Base-by-base conservation (phyloP, 805 yeast genomes). In the Gaillardinia entomophila region DNA sequence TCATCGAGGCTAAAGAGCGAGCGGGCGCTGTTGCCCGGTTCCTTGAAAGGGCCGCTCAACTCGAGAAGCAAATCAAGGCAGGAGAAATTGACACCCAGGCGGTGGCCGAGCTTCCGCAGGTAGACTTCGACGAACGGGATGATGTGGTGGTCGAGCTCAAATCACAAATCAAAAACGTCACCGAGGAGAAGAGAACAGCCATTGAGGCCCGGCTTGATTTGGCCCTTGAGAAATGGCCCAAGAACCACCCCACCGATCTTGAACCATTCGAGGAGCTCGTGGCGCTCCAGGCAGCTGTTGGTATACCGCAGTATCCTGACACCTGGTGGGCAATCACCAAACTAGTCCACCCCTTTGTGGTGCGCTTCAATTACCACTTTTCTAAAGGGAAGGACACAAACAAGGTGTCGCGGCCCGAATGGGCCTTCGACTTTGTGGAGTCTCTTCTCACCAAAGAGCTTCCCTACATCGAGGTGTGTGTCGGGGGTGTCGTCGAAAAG, bases 341-440 rank as follows among this genome's bases (percentile, higher is more conserved):
- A 1, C 50, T 82, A 19, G 50, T 73, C 3, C 51, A 55, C 16
- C 72, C 74, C 1, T 60, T 79, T 18, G 56, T 58, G 6, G 42
- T 64, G 10, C 64, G 83, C 26, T 76, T 83, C 47, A 57, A 64
- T 26, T 82, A 58, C 55, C 86, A 83, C 48, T 82, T 82, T 46
- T 71, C 72, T 30, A 27, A 49, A 1, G 57, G 67, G 18, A 60
- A 54, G 25, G 82, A 78, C 22, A 82, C 89, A 0, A 80, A 79
- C 45, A 69, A 75, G 28, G 46, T 75, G 16, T 78, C 79, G 36
- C 77, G 77, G 45, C 89, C 90, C 1, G 89, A 82, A 48, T 82
- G 86, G 81, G 71, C 78, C 3, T 66, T 81, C 37, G 54, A 60
- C 12, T 81, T 70, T 43, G 48, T 73, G 4, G 70, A 66, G 36